A percentile compares a stretch with the other conserved stretches of the same genome.
Conservation (phyloP, 352 stramenopile genomes). For the Phytophthora pseudosyringae region DNA sequence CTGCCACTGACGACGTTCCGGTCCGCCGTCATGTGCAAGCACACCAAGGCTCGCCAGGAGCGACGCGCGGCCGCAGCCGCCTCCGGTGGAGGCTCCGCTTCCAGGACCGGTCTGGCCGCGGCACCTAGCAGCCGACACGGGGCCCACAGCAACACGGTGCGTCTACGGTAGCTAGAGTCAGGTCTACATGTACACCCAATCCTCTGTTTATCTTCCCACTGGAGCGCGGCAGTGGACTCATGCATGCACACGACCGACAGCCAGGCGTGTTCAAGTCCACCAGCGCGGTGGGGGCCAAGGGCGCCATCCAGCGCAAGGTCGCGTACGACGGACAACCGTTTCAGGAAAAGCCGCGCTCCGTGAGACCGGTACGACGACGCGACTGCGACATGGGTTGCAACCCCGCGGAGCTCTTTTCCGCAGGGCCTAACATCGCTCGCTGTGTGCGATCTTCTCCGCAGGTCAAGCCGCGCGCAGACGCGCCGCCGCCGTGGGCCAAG, state of each 20-base stretch:
- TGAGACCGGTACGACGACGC: slow-evolving; percentile 44
- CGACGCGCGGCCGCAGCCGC: slow-evolving; percentile 4
- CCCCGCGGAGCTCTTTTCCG: not conserved
- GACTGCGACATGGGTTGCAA: slow-evolving; percentile 5
- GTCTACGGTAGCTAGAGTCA: slow-evolving; percentile 3
- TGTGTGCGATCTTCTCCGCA: slow-evolving; percentile 27
- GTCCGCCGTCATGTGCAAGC: slow-evolving; percentile 71
- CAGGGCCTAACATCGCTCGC: not conserved
- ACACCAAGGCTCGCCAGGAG: slow-evolving; percentile 54
- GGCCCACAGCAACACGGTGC: slow-evolving; percentile 12
- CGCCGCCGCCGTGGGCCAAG: slow-evolving; percentile 48
- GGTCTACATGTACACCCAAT: slow-evolving; percentile 7
- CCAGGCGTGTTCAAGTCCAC: slow-evolving; percentile 53
- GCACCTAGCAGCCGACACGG: slow-evolving; percentile 3
- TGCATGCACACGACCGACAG: slow-evolving; percentile 27
- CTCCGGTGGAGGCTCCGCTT: not conserved
- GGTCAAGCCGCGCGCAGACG: slow-evolving; percentile 32
- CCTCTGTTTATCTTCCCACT: slow-evolving; percentile 4
- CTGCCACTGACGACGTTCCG: slow-evolving; percentile 64
- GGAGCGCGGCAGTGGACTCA: not conserved
- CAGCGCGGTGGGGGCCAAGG: slow-evolving; percentile 58
- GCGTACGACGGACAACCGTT: slow-evolving; percentile 65
- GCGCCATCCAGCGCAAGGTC: slow-evolving; percentile 58
- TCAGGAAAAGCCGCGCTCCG: slow-evolving; percentile 36
- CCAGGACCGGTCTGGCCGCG: slow-evolving; percentile 7